Evolutionary conservation across 192 early-diverging fungal genomes (phyloP), one percentile per base, ranked within the genome.

Genomic region (Phlyctochytrium planicorne): DNA sequence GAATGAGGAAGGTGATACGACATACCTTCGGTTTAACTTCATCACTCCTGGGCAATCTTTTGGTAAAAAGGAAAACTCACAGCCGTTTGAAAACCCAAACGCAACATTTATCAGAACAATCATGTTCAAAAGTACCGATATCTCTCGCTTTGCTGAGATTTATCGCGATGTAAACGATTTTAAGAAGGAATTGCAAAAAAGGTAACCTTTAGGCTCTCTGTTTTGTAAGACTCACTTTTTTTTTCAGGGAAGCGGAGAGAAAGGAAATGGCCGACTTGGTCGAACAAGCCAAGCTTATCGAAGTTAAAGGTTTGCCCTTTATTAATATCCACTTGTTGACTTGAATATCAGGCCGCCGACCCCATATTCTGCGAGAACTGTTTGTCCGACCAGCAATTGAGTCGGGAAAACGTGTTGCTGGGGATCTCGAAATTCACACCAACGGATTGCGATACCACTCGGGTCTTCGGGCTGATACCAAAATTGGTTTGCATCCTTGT

Each of bases 201-300:
- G 81, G 75, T 84, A 56, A 30, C 33, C 1, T 53, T 30, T 52
- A 6, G 27, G 20, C 33, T 6, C 34, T 68, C 4, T 34, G 24
- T 31, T 0, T 27, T 2, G 3, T 68, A 34, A n/a, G 23, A 4
- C 56, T 25, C 50, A 62, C 12, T 24, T 23, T 4, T 0, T 69
- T 56, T 1, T 52, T 30, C 65, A 81, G 89, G 40, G 97, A 99
- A 70, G 88, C 93, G 3, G 95, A 98, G 73, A 83, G 92, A 57
- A 92, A 93, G 66, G 94, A 99, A 72, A 91, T 91, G 90, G 95
- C 95, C 12, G 97, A 94, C 71, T 87, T 99, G 60, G 92, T 99
- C 0, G 91, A 92, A 70, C 97, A 99, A 70, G 97, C 91, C 69
- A 89, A 89, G 64, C 81, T 99, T 52, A 77, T 92, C 30, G 87